A percentile compares a stretch with the other conserved stretches of the same genome.
Evolutionary conservation across 495 filamentous ascomycete genomes (phyloP).

Genomic region (Corynascus novoguineensis): DNA sequence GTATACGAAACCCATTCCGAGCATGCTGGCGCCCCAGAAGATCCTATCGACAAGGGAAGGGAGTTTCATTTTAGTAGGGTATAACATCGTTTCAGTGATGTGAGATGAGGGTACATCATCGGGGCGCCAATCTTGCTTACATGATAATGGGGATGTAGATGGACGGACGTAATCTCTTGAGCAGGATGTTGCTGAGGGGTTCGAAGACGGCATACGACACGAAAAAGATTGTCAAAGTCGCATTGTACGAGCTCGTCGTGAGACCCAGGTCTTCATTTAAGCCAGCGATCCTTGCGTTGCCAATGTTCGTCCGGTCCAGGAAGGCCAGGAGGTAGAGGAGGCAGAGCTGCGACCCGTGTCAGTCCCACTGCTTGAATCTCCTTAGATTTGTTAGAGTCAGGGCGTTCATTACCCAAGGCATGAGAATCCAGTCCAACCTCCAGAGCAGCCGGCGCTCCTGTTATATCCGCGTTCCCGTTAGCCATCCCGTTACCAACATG

Average conservation of each 20-base stretch:
- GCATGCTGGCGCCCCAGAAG: conserved; percentile 73
- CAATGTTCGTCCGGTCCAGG: conserved; percentile 77
- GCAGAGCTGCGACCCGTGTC: conserved; percentile 49
- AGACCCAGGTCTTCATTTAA: conserved; percentile 55
- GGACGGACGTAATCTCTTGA: conserved; percentile 62
- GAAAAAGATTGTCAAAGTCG: conserved; percentile 80
- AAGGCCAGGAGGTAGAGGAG: conserved; percentile 82
- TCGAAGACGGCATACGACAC: conserved; percentile 85
- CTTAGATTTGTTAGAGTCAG: neutral
- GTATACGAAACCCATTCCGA: conserved; percentile 73
- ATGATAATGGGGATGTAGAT: conserved; percentile 62
- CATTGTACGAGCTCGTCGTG: conserved; percentile 63
- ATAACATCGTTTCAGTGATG: neutral
- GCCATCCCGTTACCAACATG: too few relatives aligned
- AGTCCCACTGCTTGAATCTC: neutral
- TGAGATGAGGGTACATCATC: conserved; percentile 34
- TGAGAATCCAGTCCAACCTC: conserved; percentile 64
- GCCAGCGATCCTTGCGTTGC: conserved; percentile 81
- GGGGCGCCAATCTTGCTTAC: conserved; percentile 39
- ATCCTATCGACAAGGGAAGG: conserved; percentile 26
- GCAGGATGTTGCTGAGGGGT: conserved; percentile 79
- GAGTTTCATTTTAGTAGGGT: conserved; percentile 1
- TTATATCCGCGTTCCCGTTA: too few relatives aligned
- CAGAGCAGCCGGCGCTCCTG: conserved; percentile 66
- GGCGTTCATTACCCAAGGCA: conserved; percentile 59